phyloP scores from a whole-genome alignment of 2,329 filamentous ascomycete genomes.

The Scedosporium apiospermum region DNA sequence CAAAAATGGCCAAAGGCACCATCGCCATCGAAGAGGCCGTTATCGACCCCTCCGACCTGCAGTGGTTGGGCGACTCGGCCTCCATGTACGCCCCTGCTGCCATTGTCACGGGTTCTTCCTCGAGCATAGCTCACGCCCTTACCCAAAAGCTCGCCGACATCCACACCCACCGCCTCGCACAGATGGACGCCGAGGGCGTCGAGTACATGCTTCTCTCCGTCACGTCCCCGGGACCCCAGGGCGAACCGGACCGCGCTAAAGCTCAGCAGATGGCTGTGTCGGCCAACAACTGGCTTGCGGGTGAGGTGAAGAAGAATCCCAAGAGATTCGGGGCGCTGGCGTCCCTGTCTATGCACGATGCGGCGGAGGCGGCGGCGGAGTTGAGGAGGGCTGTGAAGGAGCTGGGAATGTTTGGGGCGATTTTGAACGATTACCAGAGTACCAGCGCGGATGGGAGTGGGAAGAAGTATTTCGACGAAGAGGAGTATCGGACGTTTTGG shows the following conservation, averaged over 20 bases:
- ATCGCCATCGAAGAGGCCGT: slow-evolving; percentile 26
- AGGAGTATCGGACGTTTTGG: slow-evolving; percentile 22
- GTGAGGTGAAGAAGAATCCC: slow-evolving; percentile 16
- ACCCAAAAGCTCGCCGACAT: slow-evolving; percentile 21
- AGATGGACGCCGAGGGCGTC: slow-evolving; percentile 25
- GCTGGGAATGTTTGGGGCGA: slow-evolving; percentile 22
- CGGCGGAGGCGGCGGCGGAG: slow-evolving; percentile 18
- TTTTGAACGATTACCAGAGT: slow-evolving; percentile 24
- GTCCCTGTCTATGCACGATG: slow-evolving; percentile 22
- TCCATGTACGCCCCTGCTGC: slow-evolving; percentile 17
- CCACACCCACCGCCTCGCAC: slow-evolving; percentile 16
- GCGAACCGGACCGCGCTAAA: slow-evolving; percentile 15
- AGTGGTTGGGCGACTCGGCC: slow-evolving; percentile 18
- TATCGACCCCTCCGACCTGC: slow-evolving; percentile 19
- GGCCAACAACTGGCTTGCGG: slow-evolving; percentile 23
- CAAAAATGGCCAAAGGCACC: slow-evolving; percentile 15
- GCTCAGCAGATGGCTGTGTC: slow-evolving; percentile 16
- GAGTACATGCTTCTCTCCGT: slow-evolving; percentile 26
- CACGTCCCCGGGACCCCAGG: slow-evolving; percentile 23
- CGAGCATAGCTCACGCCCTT: slow-evolving; percentile 13
- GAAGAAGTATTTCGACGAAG: slow-evolving; percentile 21
- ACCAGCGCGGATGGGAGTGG: slow-evolving; percentile 8
- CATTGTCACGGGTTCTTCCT: slow-evolving; percentile 1
- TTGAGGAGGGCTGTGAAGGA: slow-evolving; percentile 19
- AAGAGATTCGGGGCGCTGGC: slow-evolving; percentile 22